Conservation (phyloP, 164 flowering plant genomes). For the Brasenia schreberi region DNA sequence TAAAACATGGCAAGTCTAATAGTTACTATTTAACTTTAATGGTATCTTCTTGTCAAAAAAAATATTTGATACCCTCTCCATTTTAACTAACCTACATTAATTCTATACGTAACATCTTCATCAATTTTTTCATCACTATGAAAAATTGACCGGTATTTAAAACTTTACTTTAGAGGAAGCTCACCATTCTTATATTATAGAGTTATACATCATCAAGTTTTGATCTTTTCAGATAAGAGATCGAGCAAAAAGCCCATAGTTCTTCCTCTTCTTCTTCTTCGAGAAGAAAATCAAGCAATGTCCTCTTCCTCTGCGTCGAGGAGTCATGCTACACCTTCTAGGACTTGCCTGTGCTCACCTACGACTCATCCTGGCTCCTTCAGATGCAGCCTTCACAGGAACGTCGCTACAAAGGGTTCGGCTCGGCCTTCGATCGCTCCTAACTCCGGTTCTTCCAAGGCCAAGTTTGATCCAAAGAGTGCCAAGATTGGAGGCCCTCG, state of each 20-base stretch:
- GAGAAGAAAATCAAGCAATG: neutral
- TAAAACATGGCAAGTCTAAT: no score
- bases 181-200: no score
- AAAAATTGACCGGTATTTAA: no score
- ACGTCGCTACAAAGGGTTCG: neutral
- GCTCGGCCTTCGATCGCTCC: neutral
- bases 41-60: no score
- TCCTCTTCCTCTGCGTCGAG: neutral
- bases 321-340: constrained; percentile 6
- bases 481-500: neutral
- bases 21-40: no score
- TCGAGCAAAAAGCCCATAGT: neutral
- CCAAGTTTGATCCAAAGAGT: neutral
- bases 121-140: no score
- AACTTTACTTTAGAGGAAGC: no score
- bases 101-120: no score
- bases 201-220: no score
- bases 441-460: neutral
- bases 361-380: constrained; percentile 64
- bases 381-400: constrained; percentile 46
- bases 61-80: no score
- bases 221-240: no score
- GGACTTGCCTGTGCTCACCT: constrained; percentile 55
- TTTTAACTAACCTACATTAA: no score
- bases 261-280: neutral